Percentiles rank a stretch among this genome's conserved stretches.
Evolutionary conservation across 768 basidiomycete species (phyloP).

Genomic region (Leccinum arenicola): DNA sequence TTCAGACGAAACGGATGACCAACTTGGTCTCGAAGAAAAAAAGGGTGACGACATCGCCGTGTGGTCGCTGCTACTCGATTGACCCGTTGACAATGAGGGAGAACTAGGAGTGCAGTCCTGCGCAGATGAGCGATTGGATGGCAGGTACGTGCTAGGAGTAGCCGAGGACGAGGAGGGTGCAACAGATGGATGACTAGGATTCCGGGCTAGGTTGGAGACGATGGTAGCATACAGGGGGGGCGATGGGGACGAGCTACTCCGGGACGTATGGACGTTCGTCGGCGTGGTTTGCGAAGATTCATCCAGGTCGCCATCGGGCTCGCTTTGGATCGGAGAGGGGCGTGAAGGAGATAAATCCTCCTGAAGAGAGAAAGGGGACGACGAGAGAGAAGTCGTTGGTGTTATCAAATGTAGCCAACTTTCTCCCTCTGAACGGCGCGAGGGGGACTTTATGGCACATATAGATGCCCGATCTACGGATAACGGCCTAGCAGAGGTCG

Average conservation of each 20-base stretch:
- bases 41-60: conserved; percentile 6
- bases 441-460: conserved; percentile 12
- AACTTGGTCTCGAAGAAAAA: conserved; percentile 20
- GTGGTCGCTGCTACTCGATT: conserved; percentile 16
- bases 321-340: conserved; percentile 20
- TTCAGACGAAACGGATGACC: conserved; percentile 28
- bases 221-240: conserved; percentile 26
- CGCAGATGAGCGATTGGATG: conserved; percentile 13
- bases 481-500: conserved; percentile 5
- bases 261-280: conserved; percentile 8
- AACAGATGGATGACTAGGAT: conserved; percentile 8
- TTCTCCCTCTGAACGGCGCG: conserved; percentile 25
- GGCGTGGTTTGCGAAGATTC: conserved; percentile 3
- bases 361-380: conserved; percentile 16
- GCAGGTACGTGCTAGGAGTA: conserved; percentile 5
- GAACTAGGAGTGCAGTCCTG: conserved; percentile 13
- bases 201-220: conserved; percentile 22
- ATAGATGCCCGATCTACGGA: conserved; percentile 18
- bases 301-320: conserved; percentile 1
- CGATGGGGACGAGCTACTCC: conserved; percentile 10
- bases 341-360: conserved; percentile 30
- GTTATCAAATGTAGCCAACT: conserved; percentile 33
- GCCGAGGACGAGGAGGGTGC: conserved; percentile 5
- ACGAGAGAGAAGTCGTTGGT: conserved; percentile 23
- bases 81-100: conserved; percentile 15